Conservation (phyloP, 2,329 filamentous ascomycete genomes). For the Alternaria sp. region DNA sequence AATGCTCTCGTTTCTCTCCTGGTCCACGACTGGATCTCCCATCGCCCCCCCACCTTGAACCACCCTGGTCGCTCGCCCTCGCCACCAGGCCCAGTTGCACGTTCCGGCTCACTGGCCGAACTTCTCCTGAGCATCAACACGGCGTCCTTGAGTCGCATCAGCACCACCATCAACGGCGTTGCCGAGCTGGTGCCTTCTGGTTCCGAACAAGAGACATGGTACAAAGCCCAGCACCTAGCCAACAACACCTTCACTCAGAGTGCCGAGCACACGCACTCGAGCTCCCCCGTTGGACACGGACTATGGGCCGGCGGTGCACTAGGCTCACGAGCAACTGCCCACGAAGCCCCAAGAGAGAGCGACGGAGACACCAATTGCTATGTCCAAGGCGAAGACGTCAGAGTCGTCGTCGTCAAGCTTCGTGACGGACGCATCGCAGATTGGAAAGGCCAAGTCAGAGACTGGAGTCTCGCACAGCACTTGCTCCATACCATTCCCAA, state of each 20-base stretch:
- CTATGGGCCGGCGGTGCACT: constrained; percentile 59
- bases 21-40: constrained; percentile 98
- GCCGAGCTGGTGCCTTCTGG: constrained; percentile 76
- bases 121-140: constrained; percentile 92
- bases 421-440: constrained; percentile 87
- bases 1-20: constrained; percentile 91
- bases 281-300: constrained; percentile 49
- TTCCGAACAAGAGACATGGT: constrained; percentile 84
- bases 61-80: constrained; percentile 64
- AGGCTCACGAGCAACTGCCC: constrained; percentile 50
- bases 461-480: constrained; percentile 63
- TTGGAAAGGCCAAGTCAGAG: constrained; percentile 92
- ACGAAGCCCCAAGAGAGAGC: constrained; percentile 48
- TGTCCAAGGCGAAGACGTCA: constrained; percentile 81
- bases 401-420: constrained; percentile 86
- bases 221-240: constrained; percentile 81
- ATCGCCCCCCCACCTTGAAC: constrained; percentile 79
- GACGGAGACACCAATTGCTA: constrained; percentile 68
- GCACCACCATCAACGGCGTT: constrained; percentile 89
- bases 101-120: constrained; percentile 77
- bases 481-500: background rate
- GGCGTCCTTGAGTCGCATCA: constrained; percentile 85
- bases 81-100: constrained; percentile 60
- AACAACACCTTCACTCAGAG: constrained; percentile 82
- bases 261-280: constrained; percentile 40